Conservation (phyloP, 805 yeast species). For the Yamadazyma paraphyllophila region DNA sequence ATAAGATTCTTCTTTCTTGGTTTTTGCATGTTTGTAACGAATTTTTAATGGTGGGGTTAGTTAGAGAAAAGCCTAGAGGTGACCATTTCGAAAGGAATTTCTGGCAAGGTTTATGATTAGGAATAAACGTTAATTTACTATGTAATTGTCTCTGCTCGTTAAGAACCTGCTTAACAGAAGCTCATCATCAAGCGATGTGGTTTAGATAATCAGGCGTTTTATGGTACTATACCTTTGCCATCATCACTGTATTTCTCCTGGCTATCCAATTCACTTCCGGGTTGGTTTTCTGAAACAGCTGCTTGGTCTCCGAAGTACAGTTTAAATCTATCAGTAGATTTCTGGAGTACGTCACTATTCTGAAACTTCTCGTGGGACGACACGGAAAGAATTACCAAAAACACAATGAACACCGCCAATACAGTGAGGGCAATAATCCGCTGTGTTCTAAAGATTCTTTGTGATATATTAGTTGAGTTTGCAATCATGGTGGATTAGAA, state of each 20-base stretch:
- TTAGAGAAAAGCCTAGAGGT: slow-evolving; percentile 60
- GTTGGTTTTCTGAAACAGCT: too few relatives aligned
- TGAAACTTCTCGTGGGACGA: slow-evolving; percentile 27
- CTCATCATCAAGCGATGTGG: too few relatives aligned
- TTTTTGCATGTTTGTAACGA: slow-evolving; percentile 75
- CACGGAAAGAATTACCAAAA: slow-evolving; percentile 27
- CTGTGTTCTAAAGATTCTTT: slow-evolving; percentile 33
- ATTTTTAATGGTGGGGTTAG: slow-evolving; percentile 63
- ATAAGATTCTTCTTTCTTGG: slow-evolving; percentile 62
- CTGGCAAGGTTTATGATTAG: slow-evolving; percentile 58
- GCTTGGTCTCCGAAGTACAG: neutral
- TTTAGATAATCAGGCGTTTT: too few relatives aligned
- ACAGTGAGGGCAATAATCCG: slow-evolving; percentile 24
- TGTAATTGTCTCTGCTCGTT: neutral
- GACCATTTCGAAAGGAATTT: slow-evolving; percentile 67
- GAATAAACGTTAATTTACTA: neutral
- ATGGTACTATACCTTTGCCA: too few relatives aligned
- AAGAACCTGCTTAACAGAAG: neutral
- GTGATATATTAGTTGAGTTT: slow-evolving; percentile 29
- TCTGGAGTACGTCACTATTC: slow-evolving; percentile 11
- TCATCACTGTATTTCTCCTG: too few relatives aligned
- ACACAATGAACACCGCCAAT: slow-evolving; percentile 19
- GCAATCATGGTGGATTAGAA: slow-evolving; percentile 2
- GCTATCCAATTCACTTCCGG: too few relatives aligned
- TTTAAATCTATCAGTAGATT: slow-evolving; percentile 12